Evolutionary conservation across 306 rosid species (phyloP).

Genomic region (Ammopiptanthus mongolicus): DNA sequence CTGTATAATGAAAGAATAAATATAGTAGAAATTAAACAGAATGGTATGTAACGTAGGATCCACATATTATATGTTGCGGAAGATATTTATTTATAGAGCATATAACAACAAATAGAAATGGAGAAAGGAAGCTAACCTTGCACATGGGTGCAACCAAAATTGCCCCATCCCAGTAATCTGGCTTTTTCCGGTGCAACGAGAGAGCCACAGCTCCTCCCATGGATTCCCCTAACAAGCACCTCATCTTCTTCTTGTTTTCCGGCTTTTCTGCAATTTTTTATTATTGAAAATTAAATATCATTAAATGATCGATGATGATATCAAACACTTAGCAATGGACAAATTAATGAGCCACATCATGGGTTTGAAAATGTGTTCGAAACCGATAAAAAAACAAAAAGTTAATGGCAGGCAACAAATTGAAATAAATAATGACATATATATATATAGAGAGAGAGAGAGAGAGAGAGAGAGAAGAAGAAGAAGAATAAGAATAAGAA

Average conservation of each 20-base stretch:
- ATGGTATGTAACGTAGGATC: neutral
- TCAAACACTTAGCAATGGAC: neutral
- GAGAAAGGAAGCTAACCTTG: constrained; percentile 43
- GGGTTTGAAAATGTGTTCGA: neutral
- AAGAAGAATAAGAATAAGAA: neutral
- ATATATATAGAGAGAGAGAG: no score
- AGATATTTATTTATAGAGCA: neutral
- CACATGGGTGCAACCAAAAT: constrained; percentile 96
- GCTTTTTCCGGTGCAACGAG: constrained; percentile 55
- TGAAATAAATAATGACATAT: neutral
- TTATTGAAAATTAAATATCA: no score
- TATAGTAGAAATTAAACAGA: neutral
- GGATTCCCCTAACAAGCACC: constrained; percentile 81
- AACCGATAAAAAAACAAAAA: neutral
- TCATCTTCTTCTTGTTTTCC: constrained; percentile 57
- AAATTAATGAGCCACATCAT: neutral
- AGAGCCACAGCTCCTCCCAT: constrained; percentile 96
- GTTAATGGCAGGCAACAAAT: neutral
- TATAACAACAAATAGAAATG: neutral
- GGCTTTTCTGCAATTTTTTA: constrained; percentile 36
- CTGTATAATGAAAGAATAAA: neutral
- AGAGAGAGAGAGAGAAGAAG: neutral
- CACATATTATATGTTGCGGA: neutral
- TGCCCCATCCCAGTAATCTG: constrained; percentile 86
- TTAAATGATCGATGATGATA: neutral